A percentile compares a stretch with the other conserved stretches of the same genome.
These are phyloP conservation scores for Croton laevigatus DNA, from an alignment of 441 rosid species.

Conservation along the genomic window DNA sequence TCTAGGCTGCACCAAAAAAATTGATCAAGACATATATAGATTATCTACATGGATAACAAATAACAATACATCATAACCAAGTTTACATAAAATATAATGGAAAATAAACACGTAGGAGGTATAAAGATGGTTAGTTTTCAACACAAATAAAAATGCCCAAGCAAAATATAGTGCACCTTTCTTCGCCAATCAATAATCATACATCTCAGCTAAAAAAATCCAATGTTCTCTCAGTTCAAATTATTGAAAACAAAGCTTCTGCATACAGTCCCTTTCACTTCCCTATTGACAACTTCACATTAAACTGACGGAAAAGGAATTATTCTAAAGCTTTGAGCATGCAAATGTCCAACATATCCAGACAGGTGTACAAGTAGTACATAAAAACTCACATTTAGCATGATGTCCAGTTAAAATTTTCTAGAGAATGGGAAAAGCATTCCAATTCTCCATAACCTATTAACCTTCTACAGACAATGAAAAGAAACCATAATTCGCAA, in stretches of 20 bases:
- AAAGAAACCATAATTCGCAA: not conserved
- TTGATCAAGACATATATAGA: not conserved
- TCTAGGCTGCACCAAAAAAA: constrained; percentile 59
- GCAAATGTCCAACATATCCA: not conserved
- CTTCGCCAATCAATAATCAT: not conserved
- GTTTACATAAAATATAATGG: not conserved
- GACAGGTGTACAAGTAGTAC: not conserved
- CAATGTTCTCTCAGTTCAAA: not conserved
- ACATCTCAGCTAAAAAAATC: not conserved
- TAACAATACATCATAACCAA: not conserved
- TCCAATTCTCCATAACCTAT: not conserved
- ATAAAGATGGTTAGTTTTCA: not conserved
- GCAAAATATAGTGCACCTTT: not conserved
- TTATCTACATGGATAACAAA: not conserved
- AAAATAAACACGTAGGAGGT: not conserved
- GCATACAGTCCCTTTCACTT: not conserved
- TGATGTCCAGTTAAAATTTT: not conserved
- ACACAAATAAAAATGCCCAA: not conserved
- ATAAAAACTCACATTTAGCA: not conserved
- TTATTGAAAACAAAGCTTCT: not conserved
- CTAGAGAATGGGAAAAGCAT: not conserved
- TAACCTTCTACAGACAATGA: not conserved
- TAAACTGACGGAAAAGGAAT: not conserved
- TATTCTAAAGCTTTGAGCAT: not conserved
- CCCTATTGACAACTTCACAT: not conserved